Conservation (phyloP, 495 filamentous ascomycete genomes). For the Rhypophila decipiens region DNA sequence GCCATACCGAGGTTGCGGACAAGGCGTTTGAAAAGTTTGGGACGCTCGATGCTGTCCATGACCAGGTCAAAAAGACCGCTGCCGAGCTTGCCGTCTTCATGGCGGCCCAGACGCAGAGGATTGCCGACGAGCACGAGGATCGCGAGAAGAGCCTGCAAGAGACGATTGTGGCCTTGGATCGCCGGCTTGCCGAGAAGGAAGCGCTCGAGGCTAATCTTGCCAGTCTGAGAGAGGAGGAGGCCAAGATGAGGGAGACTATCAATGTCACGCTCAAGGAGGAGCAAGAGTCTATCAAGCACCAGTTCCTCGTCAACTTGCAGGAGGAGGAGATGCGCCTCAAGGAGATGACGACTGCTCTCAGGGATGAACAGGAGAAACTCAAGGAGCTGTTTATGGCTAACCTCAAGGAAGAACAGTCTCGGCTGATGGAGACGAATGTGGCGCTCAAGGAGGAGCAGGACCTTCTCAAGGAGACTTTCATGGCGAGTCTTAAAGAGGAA, state of each 20-base stretch:
- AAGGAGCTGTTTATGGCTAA: conserved; percentile 51
- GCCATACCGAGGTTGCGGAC: conserved; percentile 52
- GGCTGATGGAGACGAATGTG: conserved; percentile 33
- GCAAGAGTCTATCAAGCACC: conserved; percentile 22
- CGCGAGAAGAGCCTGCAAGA: conserved; percentile 79
- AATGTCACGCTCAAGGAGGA: conserved; percentile 49
- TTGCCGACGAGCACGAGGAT: conserved; percentile 71
- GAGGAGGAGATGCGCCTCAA: conserved; percentile 21
- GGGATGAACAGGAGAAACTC: conserved; percentile 54
- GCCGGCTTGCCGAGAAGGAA: conserved; percentile 68
- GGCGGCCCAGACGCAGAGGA: conserved; percentile 66
- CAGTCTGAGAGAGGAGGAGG: conserved; percentile 38
- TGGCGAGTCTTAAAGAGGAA: conserved; percentile 19
- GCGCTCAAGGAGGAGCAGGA: conserved; percentile 22
- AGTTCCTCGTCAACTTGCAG: conserved; percentile 18
- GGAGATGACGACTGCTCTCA: conserved; percentile 38
- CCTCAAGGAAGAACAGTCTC: conserved; percentile 61
- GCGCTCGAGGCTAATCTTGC: conserved; percentile 68
- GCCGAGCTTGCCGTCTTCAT: conserved; percentile 83
- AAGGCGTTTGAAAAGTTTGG: conserved; percentile 57
- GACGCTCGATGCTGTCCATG: conserved; percentile 82
- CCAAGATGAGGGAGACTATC: conserved; percentile 32
- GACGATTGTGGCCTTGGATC: conserved; percentile 72
- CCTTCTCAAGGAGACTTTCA: conserved; percentile 16
- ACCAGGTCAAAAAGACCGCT: conserved; percentile 81